Evolutionary conservation across 2,329 filamentous ascomycete genomes (phyloP), one percentile per base, ranked within the genome.

Genomic region (Ophiostoma pallidulum): DNA sequence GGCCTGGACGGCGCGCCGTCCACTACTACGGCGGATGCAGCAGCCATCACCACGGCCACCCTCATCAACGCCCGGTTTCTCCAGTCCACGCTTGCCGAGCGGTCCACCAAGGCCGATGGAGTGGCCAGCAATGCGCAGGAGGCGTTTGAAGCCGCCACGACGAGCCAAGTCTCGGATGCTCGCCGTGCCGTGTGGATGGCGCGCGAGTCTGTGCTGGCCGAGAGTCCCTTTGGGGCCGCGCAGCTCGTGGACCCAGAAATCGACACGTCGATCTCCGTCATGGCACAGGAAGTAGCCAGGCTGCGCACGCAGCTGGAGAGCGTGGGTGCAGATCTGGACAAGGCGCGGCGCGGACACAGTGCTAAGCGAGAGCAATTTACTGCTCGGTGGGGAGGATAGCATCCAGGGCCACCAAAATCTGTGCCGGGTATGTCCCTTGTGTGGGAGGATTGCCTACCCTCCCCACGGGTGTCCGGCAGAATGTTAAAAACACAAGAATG

Each of bases 171-270:
- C 0, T 59, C 66, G 0, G 75, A 80, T 50, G 66, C 68, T 0
- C 64, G 66, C 16, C 58, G 65, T 3, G 75, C 74, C 0, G 56
- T 78, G 1, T 69, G 73, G 52, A 56, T 74, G 8, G 58, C 78
- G 14, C 62, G 67, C 5, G 74, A 76, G 49, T 75, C 70, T 35
- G 60, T 79, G 1, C 60, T 78, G 2, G 72, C 72, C 0, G 75
- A 80, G 54, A 75, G 68, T 26, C 61, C 67, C 4, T 77, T 68
- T 55, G 64, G 64, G 0, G 59, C 66, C n/a, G 66, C 76, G 4
- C 65, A 64, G 36, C 65, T 80, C 6, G 61, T 70, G 6, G 77
- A 80, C 53, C 66, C 71, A 0, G 73, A 76, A 24, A 70, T 77
- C 32, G 71, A 76, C 47, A 64, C 60, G 3, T 72, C 70, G 2